Base-by-base conservation (phyloP, 805 yeast species). In the Candida maltosa region DNA sequence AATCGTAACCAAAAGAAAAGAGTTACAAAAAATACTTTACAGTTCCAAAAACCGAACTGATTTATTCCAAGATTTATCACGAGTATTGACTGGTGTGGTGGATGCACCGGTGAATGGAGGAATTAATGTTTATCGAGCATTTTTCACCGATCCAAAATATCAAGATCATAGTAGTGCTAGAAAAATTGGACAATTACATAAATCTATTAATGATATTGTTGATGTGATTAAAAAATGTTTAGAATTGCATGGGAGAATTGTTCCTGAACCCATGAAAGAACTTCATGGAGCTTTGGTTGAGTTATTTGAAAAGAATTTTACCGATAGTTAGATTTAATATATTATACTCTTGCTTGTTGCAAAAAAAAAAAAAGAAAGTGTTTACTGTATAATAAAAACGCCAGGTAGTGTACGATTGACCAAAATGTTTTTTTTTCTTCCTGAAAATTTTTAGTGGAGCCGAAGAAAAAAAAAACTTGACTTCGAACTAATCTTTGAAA, bases 81-180 rank as follows among this genome's bases (percentile, higher is more conserved):
- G 91, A 56, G 78, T 77, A 49, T 62, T 82, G 37, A 75, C 87
- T 3, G 96, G 96, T 28, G 85, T 96, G 0, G 89, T 88, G 36
- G 95, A 87, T 54, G 78, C 96, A 0, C 96, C 96, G 3, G 91
- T 87, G 5, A 87, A 87, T 54, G 96, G 96, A 23, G 96, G 96
- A 39, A 85, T 87, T 44, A 85, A 87, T 2, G 87, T 83, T 52
- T 87, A 84, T 59, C 70, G 89, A 37, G 74, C 74, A 2, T 86
- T 87, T 53, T 76, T 84, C 52, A 58, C 56, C 24, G 71, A 69
- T 32, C 46, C 58, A 2, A 55, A 56, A 33, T 59, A 60, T 35
- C 57, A 50, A 20, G 64, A 57, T 5, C 58, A 56, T 6, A 60
- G 56, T 17, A 54, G 61, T 34, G 50, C 49, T 3, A 48, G 52